A percentile compares a stretch with the other conserved stretches of the same genome.
phyloP scores from a whole-genome alignment of 257 asterid genomes.

The Striga asiatica region DNA sequence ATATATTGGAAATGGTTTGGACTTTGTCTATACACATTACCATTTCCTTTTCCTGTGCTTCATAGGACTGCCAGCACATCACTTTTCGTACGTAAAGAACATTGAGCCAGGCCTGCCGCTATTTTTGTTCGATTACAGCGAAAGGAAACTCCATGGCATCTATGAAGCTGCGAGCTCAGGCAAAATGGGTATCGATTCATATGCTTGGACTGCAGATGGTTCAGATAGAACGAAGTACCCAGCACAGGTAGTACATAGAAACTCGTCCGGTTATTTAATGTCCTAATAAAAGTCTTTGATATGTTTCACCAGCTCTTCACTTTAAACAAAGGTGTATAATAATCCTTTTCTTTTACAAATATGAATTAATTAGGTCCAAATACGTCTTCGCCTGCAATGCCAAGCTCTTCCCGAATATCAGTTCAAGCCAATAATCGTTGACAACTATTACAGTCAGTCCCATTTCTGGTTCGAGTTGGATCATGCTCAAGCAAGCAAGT shows the following conservation, averaged over 20 bases:
- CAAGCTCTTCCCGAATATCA: constrained; percentile 43
- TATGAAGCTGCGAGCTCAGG: constrained; percentile 85
- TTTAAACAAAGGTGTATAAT: too few species aligned
- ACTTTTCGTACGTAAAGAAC: constrained; percentile 55
- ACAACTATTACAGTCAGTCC: constrained; percentile 46
- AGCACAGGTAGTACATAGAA: constrained; percentile 55
- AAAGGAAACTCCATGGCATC: constrained; percentile 56
- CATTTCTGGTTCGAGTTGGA: constrained; percentile 88
- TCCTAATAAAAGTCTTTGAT: neutral
- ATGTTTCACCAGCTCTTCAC: too few species aligned
- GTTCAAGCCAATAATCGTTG: constrained; percentile 59
- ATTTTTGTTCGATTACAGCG: constrained; percentile 65
- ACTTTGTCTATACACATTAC: constrained; percentile 1
- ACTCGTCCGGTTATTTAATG: neutral
- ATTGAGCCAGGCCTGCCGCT: constrained; percentile 72
- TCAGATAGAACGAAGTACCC: constrained; percentile 56
- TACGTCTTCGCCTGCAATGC: constrained; percentile 47
- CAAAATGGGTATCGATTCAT: constrained; percentile 54
- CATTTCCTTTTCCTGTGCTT: constrained; percentile 9
- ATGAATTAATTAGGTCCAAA: constrained; percentile 53
- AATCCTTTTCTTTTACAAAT: constrained; percentile 11
- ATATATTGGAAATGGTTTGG: neutral
- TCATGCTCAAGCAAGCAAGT: constrained; percentile 58
- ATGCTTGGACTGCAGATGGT: constrained; percentile 87
- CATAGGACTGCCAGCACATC: constrained; percentile 64